A percentile compares a stretch with the other conserved stretches of the same genome.
Evolutionary conservation across 2,329 filamentous ascomycete species (phyloP).

Genomic region (Penicillium sp.): DNA sequence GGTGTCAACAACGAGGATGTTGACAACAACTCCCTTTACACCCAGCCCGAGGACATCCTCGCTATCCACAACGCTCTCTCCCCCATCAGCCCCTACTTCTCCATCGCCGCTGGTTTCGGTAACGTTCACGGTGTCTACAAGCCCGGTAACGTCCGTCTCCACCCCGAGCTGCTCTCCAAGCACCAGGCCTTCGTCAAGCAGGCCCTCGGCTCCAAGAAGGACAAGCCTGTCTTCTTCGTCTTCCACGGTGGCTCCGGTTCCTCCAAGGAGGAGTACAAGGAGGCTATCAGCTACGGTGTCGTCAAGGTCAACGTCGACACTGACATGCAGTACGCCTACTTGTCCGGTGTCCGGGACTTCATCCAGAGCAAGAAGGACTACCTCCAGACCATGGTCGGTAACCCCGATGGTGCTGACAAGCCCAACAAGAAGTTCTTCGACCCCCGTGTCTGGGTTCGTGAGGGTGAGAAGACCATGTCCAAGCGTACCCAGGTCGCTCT

Average conservation of each 20-base stretch:
- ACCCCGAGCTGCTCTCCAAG: constrained; percentile 93
- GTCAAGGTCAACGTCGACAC: constrained; percentile 99
- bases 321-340: constrained; percentile 94
- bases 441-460: constrained; percentile 89
- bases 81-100: constrained; percentile 92
- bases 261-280: constrained; percentile 82
- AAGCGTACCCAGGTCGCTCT: constrained; percentile 77
- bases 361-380: constrained; percentile 94
- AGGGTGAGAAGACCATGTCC: constrained; percentile 95
- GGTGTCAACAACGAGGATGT: constrained; percentile 98
- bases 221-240: constrained; percentile 98
- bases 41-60: constrained; percentile 94
- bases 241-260: constrained; percentile 98
- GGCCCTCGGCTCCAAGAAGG: constrained; percentile 67
- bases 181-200: constrained; percentile 91
- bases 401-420: constrained; percentile 94
- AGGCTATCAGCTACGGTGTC: constrained; percentile 89
- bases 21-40: constrained; percentile 96
- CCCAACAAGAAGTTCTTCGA: constrained; percentile 98
- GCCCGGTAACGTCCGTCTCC: constrained; percentile 94
- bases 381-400: constrained; percentile 80
- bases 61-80: constrained; percentile 84
- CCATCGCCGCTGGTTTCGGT: constrained; percentile 95
- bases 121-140: constrained; percentile 99
- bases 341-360: constrained; percentile 90